These are phyloP conservation scores for Amborella trichopoda DNA, from an alignment of 164 flowering plant genomes.

Conservation along the genomic window DNA sequence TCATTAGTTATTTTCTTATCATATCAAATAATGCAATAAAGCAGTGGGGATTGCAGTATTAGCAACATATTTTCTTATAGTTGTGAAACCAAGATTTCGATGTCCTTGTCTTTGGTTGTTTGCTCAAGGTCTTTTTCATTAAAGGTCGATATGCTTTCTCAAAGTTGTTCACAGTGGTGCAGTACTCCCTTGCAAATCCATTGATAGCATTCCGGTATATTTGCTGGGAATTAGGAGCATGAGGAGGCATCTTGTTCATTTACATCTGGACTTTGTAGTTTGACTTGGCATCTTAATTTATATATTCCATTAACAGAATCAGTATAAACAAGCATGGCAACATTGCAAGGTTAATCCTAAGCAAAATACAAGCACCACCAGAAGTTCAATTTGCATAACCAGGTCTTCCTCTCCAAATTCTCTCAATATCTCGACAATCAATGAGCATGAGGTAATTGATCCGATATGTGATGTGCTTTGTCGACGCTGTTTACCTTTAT, in stretches of 20 bases:
- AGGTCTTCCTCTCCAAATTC: constrained; percentile 90
- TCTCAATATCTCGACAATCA: constrained; percentile 43
- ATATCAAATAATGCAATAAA: too few species aligned
- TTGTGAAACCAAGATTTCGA: too few species aligned
- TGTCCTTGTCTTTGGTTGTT: not conserved
- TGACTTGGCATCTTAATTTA: constrained; percentile 1
- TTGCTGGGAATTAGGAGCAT: not conserved
- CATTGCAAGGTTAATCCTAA: constrained; percentile 63
- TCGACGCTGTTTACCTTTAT: not conserved
- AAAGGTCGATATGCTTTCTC: not conserved
- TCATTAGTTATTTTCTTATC: too few species aligned
- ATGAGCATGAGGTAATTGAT: constrained; percentile 75
- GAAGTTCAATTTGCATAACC: constrained; percentile 53
- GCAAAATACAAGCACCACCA: constrained; percentile 36
- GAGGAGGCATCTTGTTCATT: not conserved
- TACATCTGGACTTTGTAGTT: not conserved
- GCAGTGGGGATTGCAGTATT: too few species aligned
- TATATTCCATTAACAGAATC: constrained; percentile 48
- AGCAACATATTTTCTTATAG: too few species aligned
- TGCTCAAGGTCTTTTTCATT: not conserved
- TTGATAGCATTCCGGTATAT: not conserved
- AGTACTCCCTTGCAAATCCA: not conserved
- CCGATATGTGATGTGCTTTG: not conserved
- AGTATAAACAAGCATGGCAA: constrained; percentile 88
- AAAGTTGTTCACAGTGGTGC: too few species aligned